These are phyloP conservation scores for Taxillus chinensis DNA, from an alignment of 164 flowering plant genomes.

Conservation along the genomic window DNA sequence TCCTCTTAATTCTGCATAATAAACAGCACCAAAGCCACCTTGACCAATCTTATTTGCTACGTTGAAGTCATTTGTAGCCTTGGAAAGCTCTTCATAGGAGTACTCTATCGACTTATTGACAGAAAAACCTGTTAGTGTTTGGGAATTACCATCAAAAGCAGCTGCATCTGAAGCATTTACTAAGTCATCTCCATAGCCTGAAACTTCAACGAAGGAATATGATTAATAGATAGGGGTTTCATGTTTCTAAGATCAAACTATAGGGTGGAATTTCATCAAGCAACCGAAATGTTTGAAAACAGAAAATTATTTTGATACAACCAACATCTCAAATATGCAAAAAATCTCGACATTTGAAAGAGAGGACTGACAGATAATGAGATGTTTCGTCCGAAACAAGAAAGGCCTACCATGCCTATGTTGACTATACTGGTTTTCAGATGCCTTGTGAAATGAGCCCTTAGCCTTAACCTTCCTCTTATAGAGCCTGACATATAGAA, in stretches of 20 bases:
- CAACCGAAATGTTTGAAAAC: no score
- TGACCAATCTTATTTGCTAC: constrained; percentile 25
- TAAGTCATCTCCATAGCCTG: constrained; percentile 2
- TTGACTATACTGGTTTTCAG: constrained; percentile 13
- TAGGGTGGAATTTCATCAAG: no score
- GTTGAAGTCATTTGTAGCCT: constrained; percentile 27
- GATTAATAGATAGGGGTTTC: background rate
- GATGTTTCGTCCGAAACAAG: background rate
- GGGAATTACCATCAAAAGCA: background rate
- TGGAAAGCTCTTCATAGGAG: constrained; percentile 30
- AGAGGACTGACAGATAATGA: background rate
- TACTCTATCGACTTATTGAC: constrained; percentile 33
- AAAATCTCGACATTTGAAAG: no score
- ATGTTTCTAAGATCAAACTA: no score
- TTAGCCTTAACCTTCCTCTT: constrained; percentile 18
- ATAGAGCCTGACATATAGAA: constrained; percentile 13
- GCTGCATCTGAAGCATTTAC: background rate
- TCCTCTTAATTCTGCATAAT: constrained; percentile 32
- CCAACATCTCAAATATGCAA: no score
- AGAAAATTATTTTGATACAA: no score
- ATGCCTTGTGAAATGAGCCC: constrained; percentile 15
- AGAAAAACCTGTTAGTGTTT: constrained; percentile 11
- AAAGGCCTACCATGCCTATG: constrained; percentile 17
- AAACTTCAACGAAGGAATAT: background rate
- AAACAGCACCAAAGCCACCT: constrained; percentile 36